Evolutionary conservation across 2,329 filamentous ascomycete species (phyloP).

Genomic region (Aspergillus arachidicola): DNA sequence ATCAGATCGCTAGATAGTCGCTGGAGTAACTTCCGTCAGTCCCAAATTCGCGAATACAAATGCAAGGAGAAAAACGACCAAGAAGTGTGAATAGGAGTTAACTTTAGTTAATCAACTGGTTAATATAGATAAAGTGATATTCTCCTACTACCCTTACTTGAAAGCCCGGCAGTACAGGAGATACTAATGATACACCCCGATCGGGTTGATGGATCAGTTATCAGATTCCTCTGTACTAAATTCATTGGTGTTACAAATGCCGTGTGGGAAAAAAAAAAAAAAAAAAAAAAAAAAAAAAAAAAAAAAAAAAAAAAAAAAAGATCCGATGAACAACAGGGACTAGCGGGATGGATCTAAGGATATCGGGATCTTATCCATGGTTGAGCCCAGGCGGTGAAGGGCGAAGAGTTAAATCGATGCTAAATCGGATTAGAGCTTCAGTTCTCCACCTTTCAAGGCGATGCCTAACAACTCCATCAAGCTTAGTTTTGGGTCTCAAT

Average conservation of each 20-base stretch:
- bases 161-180: background rate
- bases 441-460: slow-evolving; percentile 1
- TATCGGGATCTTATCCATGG: slow-evolving; percentile 10
- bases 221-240: background rate
- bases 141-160: background rate
- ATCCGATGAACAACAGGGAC: background rate
- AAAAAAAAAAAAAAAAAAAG: background rate
- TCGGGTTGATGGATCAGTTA: too few relatives aligned
- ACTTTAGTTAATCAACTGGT: background rate
- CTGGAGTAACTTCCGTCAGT: background rate
- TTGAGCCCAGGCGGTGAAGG: slow-evolving; percentile 6
- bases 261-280: background rate
- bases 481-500: background rate
- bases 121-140: background rate
- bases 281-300: background rate
- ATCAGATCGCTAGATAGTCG: background rate
- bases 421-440: slow-evolving; percentile 4
- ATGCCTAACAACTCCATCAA: background rate
- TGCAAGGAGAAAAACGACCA: background rate
- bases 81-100: background rate
- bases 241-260: background rate
- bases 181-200: background rate
- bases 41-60: background rate
- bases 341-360: slow-evolving; percentile 7
- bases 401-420: background rate